phyloP scores from a whole-genome alignment of 2,329 filamentous ascomycete genomes.

The Aspergillus texensis region DNA sequence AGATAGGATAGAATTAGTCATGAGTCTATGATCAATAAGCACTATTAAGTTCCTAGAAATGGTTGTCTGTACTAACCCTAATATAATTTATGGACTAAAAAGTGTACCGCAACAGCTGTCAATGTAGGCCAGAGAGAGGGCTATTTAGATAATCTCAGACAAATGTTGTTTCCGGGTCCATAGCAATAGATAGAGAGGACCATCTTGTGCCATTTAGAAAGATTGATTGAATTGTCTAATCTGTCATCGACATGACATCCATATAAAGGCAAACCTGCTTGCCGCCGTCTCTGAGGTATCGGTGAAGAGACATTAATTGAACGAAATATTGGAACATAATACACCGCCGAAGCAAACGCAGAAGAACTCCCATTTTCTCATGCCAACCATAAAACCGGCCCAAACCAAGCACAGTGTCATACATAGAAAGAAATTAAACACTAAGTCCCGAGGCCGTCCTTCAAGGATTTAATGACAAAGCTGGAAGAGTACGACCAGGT shows the following conservation, averaged over 20 bases:
- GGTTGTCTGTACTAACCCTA: background rate
- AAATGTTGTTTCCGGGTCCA: background rate
- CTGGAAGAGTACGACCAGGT: background rate
- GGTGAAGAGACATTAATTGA: constrained; percentile 4
- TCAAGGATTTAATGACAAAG: background rate
- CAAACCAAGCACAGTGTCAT: constrained; percentile 16
- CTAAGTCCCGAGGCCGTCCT: background rate
- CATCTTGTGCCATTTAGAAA: background rate
- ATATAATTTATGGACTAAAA: background rate
- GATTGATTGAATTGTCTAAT: background rate
- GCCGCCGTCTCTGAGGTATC: background rate
- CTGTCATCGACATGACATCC: background rate
- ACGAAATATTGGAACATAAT: background rate
- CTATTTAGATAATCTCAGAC: no score
- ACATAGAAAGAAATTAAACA: constrained; percentile 1
- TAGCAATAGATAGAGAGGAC: background rate
- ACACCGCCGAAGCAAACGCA: constrained; percentile 9
- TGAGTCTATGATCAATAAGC: no score
- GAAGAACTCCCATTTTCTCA: constrained; percentile 20
- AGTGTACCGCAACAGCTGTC: background rate
- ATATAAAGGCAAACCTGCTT: background rate
- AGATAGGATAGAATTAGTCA: background rate
- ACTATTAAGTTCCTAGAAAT: background rate
- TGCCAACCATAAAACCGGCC: constrained; percentile 22
- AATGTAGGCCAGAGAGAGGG: background rate